Evolutionary conservation across 2,329 filamentous ascomycete species (phyloP), one percentile per base, ranked within the genome.

Genomic region (Lojkania enalia): DNA sequence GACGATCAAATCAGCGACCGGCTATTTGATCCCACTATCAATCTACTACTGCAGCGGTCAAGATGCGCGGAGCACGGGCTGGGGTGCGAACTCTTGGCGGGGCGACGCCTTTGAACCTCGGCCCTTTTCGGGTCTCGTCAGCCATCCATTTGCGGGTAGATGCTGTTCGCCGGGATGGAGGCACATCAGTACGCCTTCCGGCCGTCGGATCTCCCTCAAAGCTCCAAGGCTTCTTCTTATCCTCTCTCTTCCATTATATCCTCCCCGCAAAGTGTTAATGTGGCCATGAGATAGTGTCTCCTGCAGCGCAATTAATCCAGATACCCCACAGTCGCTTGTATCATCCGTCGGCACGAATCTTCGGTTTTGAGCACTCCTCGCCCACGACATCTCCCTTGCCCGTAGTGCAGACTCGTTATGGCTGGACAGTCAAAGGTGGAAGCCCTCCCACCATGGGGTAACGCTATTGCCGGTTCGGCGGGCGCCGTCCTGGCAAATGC

Each of bases 401-500:
- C 19, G 14, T 40, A 11, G 32, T 19, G 15, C 37, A 16, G 18
- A 20, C 20, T 30, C 44, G 48, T 41, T 30, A 83, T 83, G 80
- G 68, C 77, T 44, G 75, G 72, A 46, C 76, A 78, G 64, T 81
- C 79, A 29, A 92, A 90, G 71, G 78, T 83, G 52, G 77, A 77
- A 41, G 77, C 77, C 55, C 82, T 97, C 48, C 90, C 94, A 31
- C 88, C 94, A 42, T 97, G 92, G 92, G 92, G 91, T 42, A 86
- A 86, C 66, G 94, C 94, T 42, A 84, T 96, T 55, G 92, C 94
- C 52, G 94, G 94, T 62, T 90, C 94, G 40, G 88, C 89, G 15
- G 94, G 94, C 50, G 94, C 94, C 35, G 90, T 97, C 27, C 79
- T 99, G 48, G 94, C 94, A 46, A 99, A 99, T 77, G 88, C 91